Base-by-base conservation (phyloP, 352 stramenopile genomes). In the Globisporangium okanoganense region DNA sequence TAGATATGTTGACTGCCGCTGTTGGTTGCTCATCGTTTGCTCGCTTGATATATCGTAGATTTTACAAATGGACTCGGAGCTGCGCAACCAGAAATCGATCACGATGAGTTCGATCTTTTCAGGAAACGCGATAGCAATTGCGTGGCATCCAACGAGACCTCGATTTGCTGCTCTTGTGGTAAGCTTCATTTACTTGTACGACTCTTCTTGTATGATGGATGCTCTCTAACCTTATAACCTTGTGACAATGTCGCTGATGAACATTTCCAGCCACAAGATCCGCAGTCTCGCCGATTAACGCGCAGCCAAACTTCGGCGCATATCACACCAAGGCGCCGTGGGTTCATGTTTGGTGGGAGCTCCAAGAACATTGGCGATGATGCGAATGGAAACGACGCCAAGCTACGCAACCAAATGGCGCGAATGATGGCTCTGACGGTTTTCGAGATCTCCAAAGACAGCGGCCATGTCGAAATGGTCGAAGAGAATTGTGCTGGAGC, bases 311-410 rank as follows among this genome's bases (percentile, higher is more conserved):
- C 75, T 12, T 75, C 69, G 12, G 69, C 62, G 0, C 73, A 79
- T 20, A 63, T 70, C 2, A 71, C 70, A 14, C 76, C 67, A 24
- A 72, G 76, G 12, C 78, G 79, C 6, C 76, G 75, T 7, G 66
- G 80, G 2, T 90, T 92, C 66, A 87, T 86, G 73, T 92, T 92
- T 57, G 79, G 79, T 24, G 71, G 73, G 0, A 86, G 66, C 41
- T 69, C 29, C 22, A 78, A 73, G 58, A 70, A 64, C 2, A 54
- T 68, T n/a, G 45, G 45, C 14, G 72, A 78, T 3, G 76, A 83
- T 8, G 33, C 56, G 7, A 22, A 62, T 27, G 47, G 56, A 18
- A 64, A 56, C 0, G 77, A 87, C 33, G 57, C 67, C 2, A 69
- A 65, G 35, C 63, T 72, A 12, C 75, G 75, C 24, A 79, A 67